Evolutionary conservation across 768 basidiomycete genomes (phyloP).

Genomic region (Guyanaporus albipodus): DNA sequence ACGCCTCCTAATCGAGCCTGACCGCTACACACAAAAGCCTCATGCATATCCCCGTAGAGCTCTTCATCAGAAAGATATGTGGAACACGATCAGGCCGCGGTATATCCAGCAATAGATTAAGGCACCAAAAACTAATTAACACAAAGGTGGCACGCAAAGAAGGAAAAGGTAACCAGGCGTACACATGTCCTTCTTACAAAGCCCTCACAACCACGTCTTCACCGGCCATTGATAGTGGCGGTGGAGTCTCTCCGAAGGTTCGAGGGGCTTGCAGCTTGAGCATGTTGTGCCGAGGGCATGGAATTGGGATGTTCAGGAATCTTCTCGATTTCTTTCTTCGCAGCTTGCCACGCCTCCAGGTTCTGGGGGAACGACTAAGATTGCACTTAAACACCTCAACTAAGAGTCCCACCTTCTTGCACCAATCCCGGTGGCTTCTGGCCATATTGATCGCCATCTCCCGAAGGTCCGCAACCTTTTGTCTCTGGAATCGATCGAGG

Average conservation of each 20-base stretch:
- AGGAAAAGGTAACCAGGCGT: conserved; percentile 7
- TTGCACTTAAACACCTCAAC: conserved; percentile 3
- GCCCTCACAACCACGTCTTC: conserved; percentile 19
- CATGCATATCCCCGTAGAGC: conserved; percentile 7
- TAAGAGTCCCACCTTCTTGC: conserved; percentile 67
- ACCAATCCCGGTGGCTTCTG: conserved; percentile 91
- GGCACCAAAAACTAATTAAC: conserved; percentile 11
- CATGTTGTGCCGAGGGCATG: conserved; percentile 39
- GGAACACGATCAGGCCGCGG: conserved; percentile 11
- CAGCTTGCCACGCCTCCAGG: conserved; percentile 95
- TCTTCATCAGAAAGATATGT: conserved; percentile 9
- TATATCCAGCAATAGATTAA: conserved; percentile 24
- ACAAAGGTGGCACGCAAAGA: conserved; percentile 8
- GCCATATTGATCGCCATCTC: conserved; percentile 94
- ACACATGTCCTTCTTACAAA: conserved; percentile 9
- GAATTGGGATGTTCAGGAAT: conserved; percentile 90
- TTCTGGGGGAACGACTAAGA: conserved; percentile 53
- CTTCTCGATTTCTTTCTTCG: conserved; percentile 84
- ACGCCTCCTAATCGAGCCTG: background rate
- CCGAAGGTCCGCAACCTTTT: conserved; percentile 94
- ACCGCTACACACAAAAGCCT: conserved; percentile 2
- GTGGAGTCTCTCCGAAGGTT: conserved; percentile 60
- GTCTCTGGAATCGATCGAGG: conserved; percentile 95
- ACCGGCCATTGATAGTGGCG: conserved; percentile 66
- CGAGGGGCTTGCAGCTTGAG: conserved; percentile 34